Evolutionary conservation across 2,329 filamentous ascomycete genomes (phyloP).

Genomic region (Phialemoniopsis sp.): DNA sequence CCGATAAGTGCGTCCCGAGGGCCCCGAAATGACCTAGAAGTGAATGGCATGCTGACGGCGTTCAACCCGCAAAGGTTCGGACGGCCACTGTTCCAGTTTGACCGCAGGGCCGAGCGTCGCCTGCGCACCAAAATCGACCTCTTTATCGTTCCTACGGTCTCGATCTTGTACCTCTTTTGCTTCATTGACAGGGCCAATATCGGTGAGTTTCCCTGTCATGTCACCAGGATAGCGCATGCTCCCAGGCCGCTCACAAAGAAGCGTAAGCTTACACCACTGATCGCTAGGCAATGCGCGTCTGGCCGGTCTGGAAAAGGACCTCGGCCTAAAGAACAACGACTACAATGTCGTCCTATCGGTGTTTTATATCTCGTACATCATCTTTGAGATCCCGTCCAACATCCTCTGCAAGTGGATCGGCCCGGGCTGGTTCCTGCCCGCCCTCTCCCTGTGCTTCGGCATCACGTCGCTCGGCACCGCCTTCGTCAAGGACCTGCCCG

Average conservation of each 20-base stretch:
- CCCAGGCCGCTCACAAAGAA: background rate
- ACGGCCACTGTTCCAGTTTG: constrained; percentile 46
- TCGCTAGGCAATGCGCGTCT: constrained; percentile 60
- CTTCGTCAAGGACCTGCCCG: constrained; percentile 49
- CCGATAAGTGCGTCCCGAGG: constrained; percentile 31
- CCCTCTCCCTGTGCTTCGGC: constrained; percentile 59
- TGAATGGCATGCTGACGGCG: too few relatives aligned
- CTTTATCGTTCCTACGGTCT: constrained; percentile 60
- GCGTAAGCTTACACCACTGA: background rate
- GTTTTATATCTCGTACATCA: constrained; percentile 71
- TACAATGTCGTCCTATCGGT: constrained; percentile 66
- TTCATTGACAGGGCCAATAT: constrained; percentile 75
- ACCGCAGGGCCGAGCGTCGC: constrained; percentile 50
- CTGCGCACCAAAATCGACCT: constrained; percentile 63
- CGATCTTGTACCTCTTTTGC: constrained; percentile 66
- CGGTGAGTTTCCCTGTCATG: constrained; percentile 34
- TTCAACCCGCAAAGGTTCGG: constrained; percentile 33
- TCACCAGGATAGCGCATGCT: too few relatives aligned
- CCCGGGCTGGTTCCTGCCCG: constrained; percentile 67
- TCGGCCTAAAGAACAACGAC: constrained; percentile 56
- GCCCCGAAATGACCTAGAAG: background rate
- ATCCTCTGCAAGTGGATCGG: constrained; percentile 67
- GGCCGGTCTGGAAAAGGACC: constrained; percentile 60
- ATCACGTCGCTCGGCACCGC: constrained; percentile 60
- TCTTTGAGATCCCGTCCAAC: constrained; percentile 68